Percentiles rank a stretch among this genome's conserved stretches.
Evolutionary conservation across 2,329 filamentous ascomycete species (phyloP).

Genomic region (Fusarium drepaniforme): DNA sequence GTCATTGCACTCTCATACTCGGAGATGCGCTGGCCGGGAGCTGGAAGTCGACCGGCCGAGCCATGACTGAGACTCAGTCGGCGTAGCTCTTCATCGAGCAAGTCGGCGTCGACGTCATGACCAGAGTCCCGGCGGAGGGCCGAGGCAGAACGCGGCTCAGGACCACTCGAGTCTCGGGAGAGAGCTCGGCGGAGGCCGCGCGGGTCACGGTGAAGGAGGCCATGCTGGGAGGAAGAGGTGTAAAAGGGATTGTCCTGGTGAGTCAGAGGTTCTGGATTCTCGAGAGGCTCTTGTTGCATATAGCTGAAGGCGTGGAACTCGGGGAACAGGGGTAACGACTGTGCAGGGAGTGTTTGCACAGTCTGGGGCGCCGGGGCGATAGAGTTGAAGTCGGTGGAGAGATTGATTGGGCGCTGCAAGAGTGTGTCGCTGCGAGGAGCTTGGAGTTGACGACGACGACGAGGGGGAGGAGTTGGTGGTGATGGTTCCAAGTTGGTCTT

Average conservation of each 20-base stretch:
- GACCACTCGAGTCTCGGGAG: constrained; percentile 49
- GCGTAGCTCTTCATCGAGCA: constrained; percentile 63
- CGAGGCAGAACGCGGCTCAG: constrained; percentile 52
- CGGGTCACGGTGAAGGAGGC: constrained; percentile 61
- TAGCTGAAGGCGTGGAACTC: constrained; percentile 61
- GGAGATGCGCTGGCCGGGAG: constrained; percentile 66
- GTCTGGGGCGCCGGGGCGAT: constrained; percentile 49
- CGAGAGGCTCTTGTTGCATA: constrained; percentile 72
- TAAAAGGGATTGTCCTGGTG: constrained; percentile 52
- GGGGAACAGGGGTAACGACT: constrained; percentile 55
- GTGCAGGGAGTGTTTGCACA: constrained; percentile 66
- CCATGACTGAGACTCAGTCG: constrained; percentile 61
- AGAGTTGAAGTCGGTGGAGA: constrained; percentile 1
- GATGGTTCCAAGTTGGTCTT: constrained; percentile 35
- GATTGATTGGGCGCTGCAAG: constrained; percentile 23
- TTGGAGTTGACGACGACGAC: constrained; percentile 24
- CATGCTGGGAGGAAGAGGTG: constrained; percentile 65
- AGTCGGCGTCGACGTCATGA: constrained; percentile 54
- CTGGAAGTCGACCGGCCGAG: constrained; percentile 44
- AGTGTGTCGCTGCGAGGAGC: constrained; percentile 32
- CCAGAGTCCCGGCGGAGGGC: constrained; percentile 43
- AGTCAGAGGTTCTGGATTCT: constrained; percentile 58
- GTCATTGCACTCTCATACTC: constrained; percentile 73
- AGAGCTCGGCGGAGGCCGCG: constrained; percentile 51
- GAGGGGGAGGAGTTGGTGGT: constrained; percentile 29